Evolutionary conservation across 768 basidiomycete species (phyloP), one percentile per base, ranked within the genome.

Genomic region (Tulasnella sp.): DNA sequence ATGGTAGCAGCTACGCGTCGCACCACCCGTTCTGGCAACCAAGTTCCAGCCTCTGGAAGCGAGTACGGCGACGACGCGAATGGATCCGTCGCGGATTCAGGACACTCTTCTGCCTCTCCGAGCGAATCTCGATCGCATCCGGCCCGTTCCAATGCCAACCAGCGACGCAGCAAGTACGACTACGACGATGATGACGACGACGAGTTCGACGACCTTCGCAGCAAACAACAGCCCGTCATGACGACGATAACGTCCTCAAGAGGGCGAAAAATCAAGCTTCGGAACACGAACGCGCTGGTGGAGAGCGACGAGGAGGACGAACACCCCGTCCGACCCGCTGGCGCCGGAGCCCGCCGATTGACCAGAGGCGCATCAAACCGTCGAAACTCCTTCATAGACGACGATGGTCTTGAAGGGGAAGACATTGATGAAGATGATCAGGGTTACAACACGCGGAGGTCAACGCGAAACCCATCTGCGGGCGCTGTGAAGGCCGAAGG

Each of bases 321-420:
- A 39, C 62, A 63, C 40, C 71, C 71, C 19, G 16, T 65, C 35
- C 71, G 71, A 36, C 39, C 62, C 19, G 69, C 44, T 64, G 62
- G 62, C 32, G 39, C 63, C 26, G 40, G 59, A 70, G 32, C 40
- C 3, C 17, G 67, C 26, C 35, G 67, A n/a, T 1, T 69, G 26
- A 69, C 67, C 22, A 41, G 71, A 62, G 62, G 71, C 37, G 14
- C 34, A 36, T 47, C 62, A 41, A 40, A 63, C 16, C 62, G 71
- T 36, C 59, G 71, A 19, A 44, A 72, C 44, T 72, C 71, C 6
- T 72, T 72, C 64, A 62, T 74, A 64, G 67, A 63, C 62, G 52
- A 74, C 34, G 64, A 69, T 35, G 71, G 80, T 0, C 81, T 83
- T 19, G 81, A 79, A 1, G 84, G 83, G 36, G 84, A 83, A 0